Base-by-base conservation (phyloP, 306 rosid species). In the Quercus berberidifolia region DNA sequence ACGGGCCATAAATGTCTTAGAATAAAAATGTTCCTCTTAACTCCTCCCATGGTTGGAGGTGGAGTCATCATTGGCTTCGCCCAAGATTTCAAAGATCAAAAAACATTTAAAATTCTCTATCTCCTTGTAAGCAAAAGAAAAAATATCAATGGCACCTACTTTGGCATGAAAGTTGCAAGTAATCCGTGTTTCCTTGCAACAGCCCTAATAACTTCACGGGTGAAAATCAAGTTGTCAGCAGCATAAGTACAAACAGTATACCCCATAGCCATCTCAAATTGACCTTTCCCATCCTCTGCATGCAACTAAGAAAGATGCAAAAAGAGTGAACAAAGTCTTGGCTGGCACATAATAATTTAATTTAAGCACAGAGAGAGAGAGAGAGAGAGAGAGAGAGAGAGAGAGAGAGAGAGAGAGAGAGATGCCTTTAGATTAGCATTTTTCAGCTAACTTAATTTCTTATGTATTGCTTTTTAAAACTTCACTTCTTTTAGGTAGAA, bases 231-330 rank as follows among this genome's bases (percentile, higher is more conserved):
- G 89, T 86, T 80, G 87, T 92, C 94, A 15, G 97, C 95, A 38
- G 98, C 89, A 80, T 82, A 69, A 74, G 82, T 86, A 77, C 95
- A 91, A 75, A 52, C 21, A 15, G 85, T 79, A 79, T 92, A 86
- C 64, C 90, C 91, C 70, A 81, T 62, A 85, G 79, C 88, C 73
- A 94, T 11, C 84, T 94, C 98, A 85, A 88, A 91, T 84, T 94
- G 98, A 57, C 98, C 98, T 79, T 88, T 91, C 74, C 91, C 98
- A 83, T 91, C 78, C 81, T 94, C 98, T 55, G 97, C 90, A 76
- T 91, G 97, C 73, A 94, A 11, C 98, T 94, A 77, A 70, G 77
- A 73, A 70, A 60, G 43, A 18, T 31, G 68, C 13, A 73, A 78
- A 56, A 55, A 65, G 12, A 70, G 52, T 46, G 54, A 30, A 78